Conservation (phyloP, 2,329 filamentous ascomycete species). For the Ramularia collo-cygni region DNA sequence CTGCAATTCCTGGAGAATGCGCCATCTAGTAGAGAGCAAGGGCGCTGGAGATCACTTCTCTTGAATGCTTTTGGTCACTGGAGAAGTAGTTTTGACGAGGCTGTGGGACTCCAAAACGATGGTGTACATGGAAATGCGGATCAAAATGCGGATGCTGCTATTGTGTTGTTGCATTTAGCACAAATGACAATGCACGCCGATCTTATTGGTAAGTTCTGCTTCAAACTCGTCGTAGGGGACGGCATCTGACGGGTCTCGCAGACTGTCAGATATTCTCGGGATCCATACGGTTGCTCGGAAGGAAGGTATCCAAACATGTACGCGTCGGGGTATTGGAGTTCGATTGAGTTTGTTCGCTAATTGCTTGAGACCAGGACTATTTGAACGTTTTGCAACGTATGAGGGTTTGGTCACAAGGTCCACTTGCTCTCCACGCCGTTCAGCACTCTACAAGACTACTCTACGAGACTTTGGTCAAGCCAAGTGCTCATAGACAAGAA, state of each 20-base stretch:
- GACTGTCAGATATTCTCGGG: conserved; percentile 81
- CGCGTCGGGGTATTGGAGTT: background rate
- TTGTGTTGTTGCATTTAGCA: conserved; percentile 80
- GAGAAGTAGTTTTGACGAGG: conserved; percentile 82
- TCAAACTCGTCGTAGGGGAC: too few relatives aligned
- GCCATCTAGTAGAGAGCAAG: conserved; percentile 72
- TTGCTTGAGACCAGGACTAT: conserved; percentile 48
- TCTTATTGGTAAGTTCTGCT: conserved; percentile 58
- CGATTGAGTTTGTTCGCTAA: too few relatives aligned
- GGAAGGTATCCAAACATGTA: conserved; percentile 65
- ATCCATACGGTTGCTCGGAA: conserved; percentile 72
- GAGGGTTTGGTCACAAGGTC: conserved; percentile 80
- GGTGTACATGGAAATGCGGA: conserved; percentile 36
- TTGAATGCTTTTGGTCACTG: conserved; percentile 85
- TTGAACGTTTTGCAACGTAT: conserved; percentile 72
- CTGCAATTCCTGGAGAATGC: conserved; percentile 77
- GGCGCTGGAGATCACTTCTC: conserved; percentile 80
- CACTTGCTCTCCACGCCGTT: conserved; percentile 76
- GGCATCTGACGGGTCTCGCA: too few relatives aligned
- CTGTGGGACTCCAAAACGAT: too few relatives aligned
- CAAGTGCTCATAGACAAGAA: too few relatives aligned
- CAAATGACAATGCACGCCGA: conserved; percentile 97
- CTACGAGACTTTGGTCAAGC: conserved; percentile 63
- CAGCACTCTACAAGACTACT: conserved; percentile 87
- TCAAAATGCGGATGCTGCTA: conserved; percentile 52